Evolutionary conservation across 805 yeast genomes (phyloP), one percentile per base, ranked within the genome.

Genomic region (Priceomyces medius): DNA sequence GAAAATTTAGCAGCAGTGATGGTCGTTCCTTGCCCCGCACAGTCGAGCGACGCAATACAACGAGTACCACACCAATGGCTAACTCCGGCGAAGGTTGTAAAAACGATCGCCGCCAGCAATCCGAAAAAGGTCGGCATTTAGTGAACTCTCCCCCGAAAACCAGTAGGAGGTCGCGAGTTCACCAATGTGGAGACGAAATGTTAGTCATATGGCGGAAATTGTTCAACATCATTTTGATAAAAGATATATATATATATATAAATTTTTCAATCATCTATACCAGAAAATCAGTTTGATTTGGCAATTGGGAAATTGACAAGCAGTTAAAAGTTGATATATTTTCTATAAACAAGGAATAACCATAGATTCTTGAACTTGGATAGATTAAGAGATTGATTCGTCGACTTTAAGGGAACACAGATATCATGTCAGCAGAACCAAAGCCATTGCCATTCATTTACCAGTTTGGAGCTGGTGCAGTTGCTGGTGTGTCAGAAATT

Each of bases 401-500:
- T 21, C 24, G 9, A 9, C 24, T 7, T 21, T 21, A 7, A 21
- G 24, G 9, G 9, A 21, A 13, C n/a, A 31, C 19, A 31, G 34
- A 17, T 7, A 34, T 21, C 32, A 40, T 40, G 43, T 33, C 38
- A 16, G 32, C 12, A 20, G 59, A 55, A 17, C 65, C 61, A 23
- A 56, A 55, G 41, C 62, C 68, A 5, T 64, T 91, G 54, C 97
- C 98, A 27, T 93, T 93, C 60, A 58, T 81, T 31, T 91, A 93
- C 76, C 98, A 93, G 66, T 93, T 93, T 63, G 73, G 74, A 48
- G 82, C 88, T 46, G 99, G 96, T 54, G 98, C 95, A 59, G 76
- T 90, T 57, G 99, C 99, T 48, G 99, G 99, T 50, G 89, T 93
- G 48, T 88, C 97, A 20, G 99, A 93, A 71, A 86, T 90, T 63